Evolutionary conservation across 441 rosid species (phyloP).

Genomic region (Aleurites moluccanus): DNA sequence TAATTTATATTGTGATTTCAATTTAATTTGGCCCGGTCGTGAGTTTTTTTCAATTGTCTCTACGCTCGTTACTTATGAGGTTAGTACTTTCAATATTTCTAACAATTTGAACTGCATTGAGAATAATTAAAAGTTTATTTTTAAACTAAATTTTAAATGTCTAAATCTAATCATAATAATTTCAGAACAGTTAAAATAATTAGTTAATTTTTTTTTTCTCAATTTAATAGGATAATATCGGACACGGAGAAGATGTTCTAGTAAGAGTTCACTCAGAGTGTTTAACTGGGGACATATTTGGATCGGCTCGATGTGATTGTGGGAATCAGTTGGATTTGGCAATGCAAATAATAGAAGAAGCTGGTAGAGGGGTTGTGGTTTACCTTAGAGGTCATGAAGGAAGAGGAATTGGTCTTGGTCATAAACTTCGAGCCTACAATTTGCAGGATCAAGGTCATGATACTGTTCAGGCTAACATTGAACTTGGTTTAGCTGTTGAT

Average conservation of each 20-base stretch:
- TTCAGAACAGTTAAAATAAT: not conserved
- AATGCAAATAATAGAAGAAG: slow-evolving; percentile 66
- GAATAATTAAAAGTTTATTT: too few relatives aligned
- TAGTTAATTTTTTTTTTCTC: not conserved
- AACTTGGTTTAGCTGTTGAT: slow-evolving; percentile 84
- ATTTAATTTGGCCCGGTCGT: too few relatives aligned
- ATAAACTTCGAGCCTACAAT: slow-evolving; percentile 79
- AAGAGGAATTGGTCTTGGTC: slow-evolving; percentile 90
- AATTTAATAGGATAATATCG: slow-evolving; percentile 56
- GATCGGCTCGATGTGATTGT: slow-evolving; percentile 82
- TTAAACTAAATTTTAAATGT: too few relatives aligned
- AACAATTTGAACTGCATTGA: too few relatives aligned
- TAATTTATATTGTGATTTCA: too few relatives aligned
- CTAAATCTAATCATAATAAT: too few relatives aligned
- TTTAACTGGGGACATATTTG: slow-evolving; percentile 79
- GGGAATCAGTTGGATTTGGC: slow-evolving; percentile 79
- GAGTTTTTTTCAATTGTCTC: too few relatives aligned
- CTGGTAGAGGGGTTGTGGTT: slow-evolving; percentile 68
- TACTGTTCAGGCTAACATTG: slow-evolving; percentile 79
- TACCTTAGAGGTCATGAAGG: slow-evolving; percentile 96
- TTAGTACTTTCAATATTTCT: too few relatives aligned
- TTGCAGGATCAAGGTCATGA: slow-evolving; percentile 87
- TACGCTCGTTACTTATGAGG: too few relatives aligned
- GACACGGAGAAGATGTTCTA: slow-evolving; percentile 70
- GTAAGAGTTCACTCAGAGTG: slow-evolving; percentile 91